These are phyloP conservation scores for Candida hispaniensis DNA, from an alignment of 805 yeast species.

Conservation along the genomic window DNA sequence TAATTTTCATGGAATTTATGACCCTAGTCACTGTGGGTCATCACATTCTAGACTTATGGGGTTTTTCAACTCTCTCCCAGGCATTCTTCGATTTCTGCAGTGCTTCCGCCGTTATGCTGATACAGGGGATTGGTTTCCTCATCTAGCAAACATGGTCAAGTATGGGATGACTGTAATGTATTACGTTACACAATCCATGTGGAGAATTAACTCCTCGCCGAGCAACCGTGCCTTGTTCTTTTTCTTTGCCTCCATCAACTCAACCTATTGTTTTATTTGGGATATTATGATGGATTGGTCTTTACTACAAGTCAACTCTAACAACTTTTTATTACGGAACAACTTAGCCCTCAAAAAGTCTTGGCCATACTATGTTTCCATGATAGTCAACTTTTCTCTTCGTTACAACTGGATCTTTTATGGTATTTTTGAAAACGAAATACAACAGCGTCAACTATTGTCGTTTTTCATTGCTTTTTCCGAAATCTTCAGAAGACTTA, in stretches of 20 bases:
- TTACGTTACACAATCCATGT: constrained; percentile 63
- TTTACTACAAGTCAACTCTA: constrained; percentile 53
- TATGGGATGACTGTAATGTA: constrained; percentile 58
- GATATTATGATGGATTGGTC: constrained; percentile 97
- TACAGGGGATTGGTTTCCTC: constrained; percentile 94
- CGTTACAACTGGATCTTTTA: constrained; percentile 92
- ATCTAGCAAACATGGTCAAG: constrained; percentile 77
- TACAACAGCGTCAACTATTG: constrained; percentile 80
- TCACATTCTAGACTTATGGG: constrained; percentile 69
- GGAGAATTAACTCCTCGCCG: constrained; percentile 49
- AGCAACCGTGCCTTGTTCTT: constrained; percentile 50
- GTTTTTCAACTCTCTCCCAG: constrained; percentile 72
- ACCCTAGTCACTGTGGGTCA: constrained; percentile 19
- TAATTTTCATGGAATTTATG: constrained; percentile 21
- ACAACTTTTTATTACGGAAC: constrained; percentile 53
- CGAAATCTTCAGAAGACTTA: constrained; percentile 69
- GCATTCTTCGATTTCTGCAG: constrained; percentile 82
- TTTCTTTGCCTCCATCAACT: constrained; percentile 61
- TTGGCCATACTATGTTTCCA: constrained; percentile 60
- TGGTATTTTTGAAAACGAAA: constrained; percentile 60
- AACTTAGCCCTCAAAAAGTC: constrained; percentile 54
- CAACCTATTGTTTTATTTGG: constrained; percentile 66
- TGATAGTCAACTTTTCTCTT: constrained; percentile 58
- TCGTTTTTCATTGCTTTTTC: constrained; percentile 76
- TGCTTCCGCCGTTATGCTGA: constrained; percentile 86